Evolutionary conservation across 208 protist species (phyloP), one percentile per base, ranked within the genome.

Genomic region (Strigomonas culicis): DNA sequence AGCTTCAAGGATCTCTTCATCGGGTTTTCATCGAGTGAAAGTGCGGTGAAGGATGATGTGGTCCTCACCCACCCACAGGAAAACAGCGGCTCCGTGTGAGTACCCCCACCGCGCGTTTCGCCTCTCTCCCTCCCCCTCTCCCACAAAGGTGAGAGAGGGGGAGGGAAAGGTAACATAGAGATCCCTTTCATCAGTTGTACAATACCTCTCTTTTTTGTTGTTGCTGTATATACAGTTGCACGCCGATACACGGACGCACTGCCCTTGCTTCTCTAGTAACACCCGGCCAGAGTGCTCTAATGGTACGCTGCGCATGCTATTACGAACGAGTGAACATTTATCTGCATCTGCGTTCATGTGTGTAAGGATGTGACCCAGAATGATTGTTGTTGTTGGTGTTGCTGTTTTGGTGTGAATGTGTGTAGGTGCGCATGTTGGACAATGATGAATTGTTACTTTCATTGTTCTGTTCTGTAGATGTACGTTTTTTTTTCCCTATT

Each of bases 1-100:
- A 77, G 59, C 50, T 86, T 90, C 56, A 36, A 72, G 25, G 68
- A 68, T 25, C 75, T 86, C 66, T 65, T 73, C 13, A 63, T 85
- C 1, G 60, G 59, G 8, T 80, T 85, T 34, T 68, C 63, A 1
- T 51, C 32, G 13, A n/a, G 51, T 19, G 61, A 72, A 3, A 59
- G 46, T 8, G 51, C 46, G 15, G 30, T 10, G 22, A 50, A 63
- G 24, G 15, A 65, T n/a, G 63, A 70, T n/a, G 63, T 64, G 22
- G 39, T 31, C 36, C 34, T 49, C 2, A 39, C n/a, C 17, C 66
- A 28, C 50, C 44, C 52, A 4, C 25, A 27, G 4, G 67, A 56
- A 24, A 69, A 65, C 39, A 55, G 28, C 49, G 24, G 25, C 63
- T n/a, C n/a, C n/a, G n/a, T n/a, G 25, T 56, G 36, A 22, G 46